Conservation (phyloP, 768 basidiomycete species). For the Mycena albidolilacea region DNA sequence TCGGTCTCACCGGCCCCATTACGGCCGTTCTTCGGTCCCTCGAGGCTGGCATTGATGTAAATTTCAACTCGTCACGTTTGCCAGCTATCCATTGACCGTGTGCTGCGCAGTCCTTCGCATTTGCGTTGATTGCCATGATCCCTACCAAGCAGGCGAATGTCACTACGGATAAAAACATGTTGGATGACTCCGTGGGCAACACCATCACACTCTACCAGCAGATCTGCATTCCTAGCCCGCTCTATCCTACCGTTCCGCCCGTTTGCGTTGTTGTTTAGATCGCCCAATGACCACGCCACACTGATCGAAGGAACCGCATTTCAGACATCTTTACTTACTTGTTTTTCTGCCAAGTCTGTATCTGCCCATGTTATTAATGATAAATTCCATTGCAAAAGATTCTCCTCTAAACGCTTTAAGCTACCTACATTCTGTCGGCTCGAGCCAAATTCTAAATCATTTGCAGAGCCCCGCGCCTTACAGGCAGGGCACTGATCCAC, state of each 20-base stretch:
- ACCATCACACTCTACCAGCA: background rate
- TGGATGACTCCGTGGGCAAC: background rate
- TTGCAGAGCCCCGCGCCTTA: too few relatives aligned
- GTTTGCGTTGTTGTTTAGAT: conserved; percentile 1
- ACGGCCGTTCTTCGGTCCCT: conserved; percentile 2
- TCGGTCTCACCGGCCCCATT: conserved; percentile 7
- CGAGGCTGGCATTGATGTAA: conserved; percentile 11
- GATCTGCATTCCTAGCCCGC: conserved; percentile 1
- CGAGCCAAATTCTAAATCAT: too few relatives aligned
- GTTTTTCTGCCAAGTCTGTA: too few relatives aligned
- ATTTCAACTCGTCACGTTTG: background rate
- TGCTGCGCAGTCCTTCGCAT: background rate
- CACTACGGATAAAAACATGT: background rate
- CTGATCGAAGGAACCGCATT: too few relatives aligned
- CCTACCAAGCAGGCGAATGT: background rate
- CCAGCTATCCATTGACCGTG: background rate
- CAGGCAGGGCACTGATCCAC: too few relatives aligned
- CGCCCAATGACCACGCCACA: too few relatives aligned
- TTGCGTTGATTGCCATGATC: background rate
- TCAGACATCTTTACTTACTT: too few relatives aligned
- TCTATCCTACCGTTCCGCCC: background rate
- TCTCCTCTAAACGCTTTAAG: too few relatives aligned
- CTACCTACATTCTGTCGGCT: too few relatives aligned
- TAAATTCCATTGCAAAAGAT: too few relatives aligned
- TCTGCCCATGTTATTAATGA: too few relatives aligned